A percentile compares a stretch with the other conserved stretches of the same genome.
phyloP scores from a whole-genome alignment of 768 basidiomycete genomes.

The Rhizopogon vinicolor region DNA sequence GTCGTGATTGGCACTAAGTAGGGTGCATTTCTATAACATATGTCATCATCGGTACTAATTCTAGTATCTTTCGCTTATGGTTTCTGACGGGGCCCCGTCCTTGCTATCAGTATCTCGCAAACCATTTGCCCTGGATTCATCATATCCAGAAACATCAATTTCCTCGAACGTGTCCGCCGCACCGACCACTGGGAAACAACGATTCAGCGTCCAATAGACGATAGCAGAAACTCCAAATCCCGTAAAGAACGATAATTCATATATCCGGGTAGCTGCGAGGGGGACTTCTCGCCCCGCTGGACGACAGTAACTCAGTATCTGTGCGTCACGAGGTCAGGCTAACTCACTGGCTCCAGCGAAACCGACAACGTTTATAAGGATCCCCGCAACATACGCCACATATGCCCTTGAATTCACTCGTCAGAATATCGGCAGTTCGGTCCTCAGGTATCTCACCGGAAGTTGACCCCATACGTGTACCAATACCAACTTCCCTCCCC shows the following conservation, averaged over 20 bases:
- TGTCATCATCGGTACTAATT: neutral
- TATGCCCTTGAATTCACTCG: slow-evolving; percentile 42
- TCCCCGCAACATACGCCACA: slow-evolving; percentile 64
- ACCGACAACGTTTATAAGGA: slow-evolving; percentile 78
- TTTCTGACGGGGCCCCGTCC: neutral
- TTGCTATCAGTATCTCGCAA: neutral
- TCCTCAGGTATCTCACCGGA: slow-evolving; percentile 37
- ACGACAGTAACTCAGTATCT: neutral
- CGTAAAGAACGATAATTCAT: slow-evolving; percentile 80
- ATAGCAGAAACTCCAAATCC: slow-evolving; percentile 68
- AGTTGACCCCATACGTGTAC: slow-evolving; percentile 40
- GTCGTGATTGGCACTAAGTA: too few relatives aligned
- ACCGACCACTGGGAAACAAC: slow-evolving; percentile 57
- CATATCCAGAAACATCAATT: slow-evolving; percentile 43
- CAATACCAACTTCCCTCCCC: too few relatives aligned
- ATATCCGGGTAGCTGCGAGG: slow-evolving; percentile 65
- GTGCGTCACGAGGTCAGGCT: neutral
- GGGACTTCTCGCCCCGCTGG: slow-evolving; percentile 58
- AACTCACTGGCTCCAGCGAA: slow-evolving; percentile 70
- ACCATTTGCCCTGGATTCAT: neutral
- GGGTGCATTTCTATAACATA: too few relatives aligned
- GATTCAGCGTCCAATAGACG: slow-evolving; percentile 57
- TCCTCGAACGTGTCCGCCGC: slow-evolving; percentile 45
- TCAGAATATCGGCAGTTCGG: slow-evolving; percentile 2
- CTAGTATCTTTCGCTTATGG: neutral